Percentiles rank a stretch among this genome's conserved stretches.
These are phyloP conservation scores for Anthostomella pinea DNA, from an alignment of 2,329 filamentous ascomycete genomes.

Conservation along the genomic window DNA sequence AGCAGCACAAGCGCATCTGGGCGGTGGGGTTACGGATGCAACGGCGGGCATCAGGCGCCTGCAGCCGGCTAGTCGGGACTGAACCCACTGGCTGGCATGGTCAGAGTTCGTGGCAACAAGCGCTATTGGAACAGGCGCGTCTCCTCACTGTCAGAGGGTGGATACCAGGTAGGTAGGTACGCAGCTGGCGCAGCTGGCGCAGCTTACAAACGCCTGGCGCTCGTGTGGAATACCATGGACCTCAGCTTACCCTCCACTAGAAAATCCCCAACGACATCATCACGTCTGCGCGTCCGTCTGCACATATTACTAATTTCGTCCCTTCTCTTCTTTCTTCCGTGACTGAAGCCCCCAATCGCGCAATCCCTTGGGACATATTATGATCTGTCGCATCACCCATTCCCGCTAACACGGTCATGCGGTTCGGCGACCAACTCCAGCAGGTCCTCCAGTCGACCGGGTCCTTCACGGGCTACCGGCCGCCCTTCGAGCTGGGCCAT, in stretches of 20 bases:
- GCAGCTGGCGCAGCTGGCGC: no score
- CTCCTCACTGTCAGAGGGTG: no score
- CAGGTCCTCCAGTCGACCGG: slow-evolving; percentile 53
- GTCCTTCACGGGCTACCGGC: slow-evolving; percentile 59
- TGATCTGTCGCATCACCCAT: slow-evolving; percentile 23
- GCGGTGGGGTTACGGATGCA: no score
- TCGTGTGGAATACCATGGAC: no score
- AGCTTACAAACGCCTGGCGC: slow-evolving; percentile 1
- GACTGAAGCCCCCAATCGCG: slow-evolving; percentile 25
- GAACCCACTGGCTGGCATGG: no score
- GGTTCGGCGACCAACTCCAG: slow-evolving; percentile 39
- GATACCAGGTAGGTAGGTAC: no score
- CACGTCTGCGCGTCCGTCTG: slow-evolving; percentile 1
- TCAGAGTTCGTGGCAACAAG: no score
- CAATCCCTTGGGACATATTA: slow-evolving; percentile 27
- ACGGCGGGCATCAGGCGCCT: no score
- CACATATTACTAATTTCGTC: slow-evolving; percentile 5
- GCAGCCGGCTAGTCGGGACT: no score
- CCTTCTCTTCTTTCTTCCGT: slow-evolving; percentile 21
- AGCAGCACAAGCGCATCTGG: no score
- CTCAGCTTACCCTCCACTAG: background rate
- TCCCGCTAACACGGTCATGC: slow-evolving; percentile 34
- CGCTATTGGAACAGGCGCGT: no score
- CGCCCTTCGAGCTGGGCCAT: slow-evolving; percentile 48
- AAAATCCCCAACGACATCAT: slow-evolving; percentile 4